Base-by-base conservation (phyloP, 768 basidiomycete species). In the Boletus fagicola region DNA sequence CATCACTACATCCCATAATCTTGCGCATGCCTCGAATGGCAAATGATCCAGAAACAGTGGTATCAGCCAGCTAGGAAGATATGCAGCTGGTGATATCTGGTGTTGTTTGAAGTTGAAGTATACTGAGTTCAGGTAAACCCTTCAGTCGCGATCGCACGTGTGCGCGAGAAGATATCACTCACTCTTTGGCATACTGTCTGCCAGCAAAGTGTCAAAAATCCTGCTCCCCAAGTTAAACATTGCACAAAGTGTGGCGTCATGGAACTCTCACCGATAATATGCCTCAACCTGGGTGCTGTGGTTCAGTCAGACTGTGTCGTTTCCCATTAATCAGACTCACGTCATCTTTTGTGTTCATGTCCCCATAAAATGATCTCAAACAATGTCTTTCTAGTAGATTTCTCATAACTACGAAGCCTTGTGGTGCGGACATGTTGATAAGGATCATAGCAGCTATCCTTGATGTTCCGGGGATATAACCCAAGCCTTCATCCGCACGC, bases 81-180 rank as follows among this genome's bases (percentile, higher is more conserved):
- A 96, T n/a, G 85, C 80, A 3, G 85, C 76, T 2, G 94, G 93
- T 1, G 92, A 88, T 65, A 96, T 83, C 60, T 94, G 91, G 68
- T 94, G 91, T 65, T 94, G 91, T 69, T 94, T 93, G 75, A 95
- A 94, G 74, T 94, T 94, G 75, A 93, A 91, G 70, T 93, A 94
- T 60, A 96, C 92, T 94, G 47, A 15, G 15, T 54, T 31, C 47
- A 38, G 33, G 53, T 16, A 50, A 50, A 57, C 33, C 5, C 22
- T 26, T 60, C 39, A 45, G 28, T 39, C 18, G 18, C n/a, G 8
- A 20, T 20, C 48, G n/a, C 22, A 22, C 15, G 7, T 16, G 16
- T 30, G 28, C 3, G 20, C 39, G 56, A 49, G 22, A 57, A 44
- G 39, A 24, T 12, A 31, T 26, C 35, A 62, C 84, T 68, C 65